Percentiles rank a stretch among this genome's conserved stretches.
These are phyloP conservation scores for Pseudogymnoascus sp. DNA, from an alignment of 2,329 filamentous ascomycete genomes.

Conservation along the genomic window DNA sequence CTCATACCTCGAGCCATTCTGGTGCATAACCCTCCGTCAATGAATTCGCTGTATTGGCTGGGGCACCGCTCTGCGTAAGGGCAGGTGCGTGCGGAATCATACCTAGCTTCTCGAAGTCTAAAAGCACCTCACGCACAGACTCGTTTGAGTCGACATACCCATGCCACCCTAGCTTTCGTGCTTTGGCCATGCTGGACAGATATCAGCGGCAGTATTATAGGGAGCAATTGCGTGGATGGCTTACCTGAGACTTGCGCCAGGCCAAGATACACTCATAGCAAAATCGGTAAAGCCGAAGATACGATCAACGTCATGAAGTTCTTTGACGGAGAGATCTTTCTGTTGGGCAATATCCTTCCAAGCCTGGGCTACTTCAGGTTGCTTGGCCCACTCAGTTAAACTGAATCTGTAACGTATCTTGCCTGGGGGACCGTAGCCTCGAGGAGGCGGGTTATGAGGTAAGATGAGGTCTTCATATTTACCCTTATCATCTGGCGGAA, in stretches of 20 bases:
- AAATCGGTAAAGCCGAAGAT: conserved; percentile 41
- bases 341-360: conserved; percentile 39
- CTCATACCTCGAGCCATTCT: conserved; percentile 21
- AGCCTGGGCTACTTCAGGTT: conserved; percentile 35
- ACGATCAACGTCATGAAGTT: conserved; percentile 37
- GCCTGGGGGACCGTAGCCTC: conserved; percentile 37
- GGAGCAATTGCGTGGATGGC: no score
- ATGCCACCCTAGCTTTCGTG: conserved; percentile 38
- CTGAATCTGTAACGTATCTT: conserved; percentile 34
- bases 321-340: conserved; percentile 31
- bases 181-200: conserved; percentile 35
- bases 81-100: conserved; percentile 29
- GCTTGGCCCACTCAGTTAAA: conserved; percentile 39
- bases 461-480: no score
- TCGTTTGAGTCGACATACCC: conserved; percentile 40
- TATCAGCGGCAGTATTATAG: no score
- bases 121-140: conserved; percentile 35
- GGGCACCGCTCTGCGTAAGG: no score
- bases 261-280: conserved; percentile 14
- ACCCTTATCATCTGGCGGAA: conserved; percentile 19
- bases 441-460: not conserved
- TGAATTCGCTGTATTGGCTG: not conserved
- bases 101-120: conserved; percentile 34
- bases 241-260: no score
- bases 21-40: conserved; percentile 17